A percentile compares a stretch with the other conserved stretches of the same genome.
phyloP scores from a whole-genome alignment of 2,329 filamentous ascomycete genomes.

The Immersiporthe knoxdaviesiana region DNA sequence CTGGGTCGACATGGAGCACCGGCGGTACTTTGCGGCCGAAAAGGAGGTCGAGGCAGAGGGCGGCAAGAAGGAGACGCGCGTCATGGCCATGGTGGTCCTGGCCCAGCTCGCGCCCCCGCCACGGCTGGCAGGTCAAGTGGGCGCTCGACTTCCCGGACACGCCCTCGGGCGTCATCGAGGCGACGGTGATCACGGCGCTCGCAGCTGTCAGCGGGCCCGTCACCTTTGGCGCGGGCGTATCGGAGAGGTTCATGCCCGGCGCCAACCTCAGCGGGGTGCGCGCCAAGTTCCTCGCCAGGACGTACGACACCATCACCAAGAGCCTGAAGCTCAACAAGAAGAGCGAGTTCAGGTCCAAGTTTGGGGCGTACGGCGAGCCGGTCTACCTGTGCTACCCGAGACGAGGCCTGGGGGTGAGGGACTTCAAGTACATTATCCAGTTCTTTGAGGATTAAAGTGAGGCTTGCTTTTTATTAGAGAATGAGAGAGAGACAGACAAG shows the following conservation, averaged over 20 bases:
- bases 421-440: slow-evolving; percentile 82
- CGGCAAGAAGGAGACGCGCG: slow-evolving; percentile 52
- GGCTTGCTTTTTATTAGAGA: neutral
- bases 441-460: slow-evolving; percentile 73
- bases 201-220: slow-evolving; percentile 58
- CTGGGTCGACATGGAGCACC: slow-evolving; percentile 82
- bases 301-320: slow-evolving; percentile 80
- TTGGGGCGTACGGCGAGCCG: slow-evolving; percentile 81
- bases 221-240: slow-evolving; percentile 87
- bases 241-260: slow-evolving; percentile 72
- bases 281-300: slow-evolving; percentile 79
- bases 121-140: slow-evolving; percentile 96
- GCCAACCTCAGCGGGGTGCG: slow-evolving; percentile 81
- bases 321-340: slow-evolving; percentile 83
- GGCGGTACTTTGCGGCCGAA: slow-evolving; percentile 82
- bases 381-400: slow-evolving; percentile 90
- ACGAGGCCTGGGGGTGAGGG: slow-evolving; percentile 79
- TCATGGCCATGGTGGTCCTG: slow-evolving; percentile 79
- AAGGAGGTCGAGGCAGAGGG: slow-evolving; percentile 75
- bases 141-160: slow-evolving; percentile 89
- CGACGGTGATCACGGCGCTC: slow-evolving; percentile 74
- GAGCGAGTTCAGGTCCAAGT: slow-evolving; percentile 87
- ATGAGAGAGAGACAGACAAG: neutral
- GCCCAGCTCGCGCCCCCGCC: slow-evolving; percentile 76
- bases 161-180: slow-evolving; percentile 86